A percentile compares a stretch with the other conserved stretches of the same genome.
Conservation (phyloP, 176 grass and related monocot genomes). For the Lolium multiflorum region DNA sequence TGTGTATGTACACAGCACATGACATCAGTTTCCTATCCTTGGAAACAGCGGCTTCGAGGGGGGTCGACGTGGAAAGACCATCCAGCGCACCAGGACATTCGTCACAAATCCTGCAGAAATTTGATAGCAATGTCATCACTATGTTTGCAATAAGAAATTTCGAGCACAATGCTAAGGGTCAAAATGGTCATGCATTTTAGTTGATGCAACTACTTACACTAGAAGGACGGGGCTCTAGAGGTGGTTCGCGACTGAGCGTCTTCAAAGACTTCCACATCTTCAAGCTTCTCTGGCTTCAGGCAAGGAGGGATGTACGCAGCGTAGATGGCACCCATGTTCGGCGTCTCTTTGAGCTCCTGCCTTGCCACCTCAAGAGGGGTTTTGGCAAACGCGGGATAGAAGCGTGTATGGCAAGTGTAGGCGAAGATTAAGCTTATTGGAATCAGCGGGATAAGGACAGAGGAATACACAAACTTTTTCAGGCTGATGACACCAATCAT, state of each 20-base stretch:
- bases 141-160: background rate
- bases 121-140: background rate
- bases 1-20: constrained; percentile 36
- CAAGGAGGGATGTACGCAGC: constrained; percentile 66
- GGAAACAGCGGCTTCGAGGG: background rate
- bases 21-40: constrained; percentile 32
- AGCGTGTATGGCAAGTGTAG: constrained; percentile 63
- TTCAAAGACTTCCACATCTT: constrained; percentile 75
- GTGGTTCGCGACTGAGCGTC: constrained; percentile 62
- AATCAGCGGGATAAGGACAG: constrained; percentile 54
- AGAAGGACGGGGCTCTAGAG: constrained; percentile 67
- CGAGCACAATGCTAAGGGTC: background rate
- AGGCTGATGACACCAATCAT: constrained; percentile 76
- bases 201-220: constrained; percentile 31
- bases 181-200: background rate
- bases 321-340: constrained; percentile 76
- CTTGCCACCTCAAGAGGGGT: constrained; percentile 76
- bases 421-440: constrained; percentile 65
- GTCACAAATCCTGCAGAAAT: constrained; percentile 25
- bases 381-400: constrained; percentile 65
- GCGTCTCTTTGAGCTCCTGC: constrained; percentile 57
- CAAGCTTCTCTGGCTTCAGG: constrained; percentile 70
- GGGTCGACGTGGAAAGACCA: background rate
- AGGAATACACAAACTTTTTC: constrained; percentile 32
- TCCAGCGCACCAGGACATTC: background rate